Conservation (phyloP, 306 rosid species). For the Cucumis hystrix region DNA sequence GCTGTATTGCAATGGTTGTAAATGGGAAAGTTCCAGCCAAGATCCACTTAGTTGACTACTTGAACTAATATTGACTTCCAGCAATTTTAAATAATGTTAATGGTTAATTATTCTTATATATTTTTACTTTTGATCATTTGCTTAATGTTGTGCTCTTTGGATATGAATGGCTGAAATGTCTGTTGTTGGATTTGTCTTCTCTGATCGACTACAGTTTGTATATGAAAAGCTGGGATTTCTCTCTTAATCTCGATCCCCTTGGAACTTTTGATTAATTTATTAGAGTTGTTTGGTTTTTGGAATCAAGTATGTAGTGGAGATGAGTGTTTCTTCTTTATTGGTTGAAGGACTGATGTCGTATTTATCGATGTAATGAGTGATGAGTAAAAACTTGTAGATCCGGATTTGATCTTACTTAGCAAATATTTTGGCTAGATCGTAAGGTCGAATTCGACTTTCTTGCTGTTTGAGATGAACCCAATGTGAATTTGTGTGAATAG, state of each 20-base stretch:
- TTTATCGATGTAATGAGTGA: neutral
- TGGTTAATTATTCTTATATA: neutral
- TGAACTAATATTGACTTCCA: neutral
- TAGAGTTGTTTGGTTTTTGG: neutral
- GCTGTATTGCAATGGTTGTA: neutral
- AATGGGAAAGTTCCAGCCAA: neutral
- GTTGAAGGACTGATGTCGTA: neutral
- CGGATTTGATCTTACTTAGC: neutral
- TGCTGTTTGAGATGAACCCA: neutral
- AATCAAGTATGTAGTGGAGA: neutral
- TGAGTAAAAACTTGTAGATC: neutral
- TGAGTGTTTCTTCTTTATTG: neutral
- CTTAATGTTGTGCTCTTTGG: neutral
- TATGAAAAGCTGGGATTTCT: neutral
- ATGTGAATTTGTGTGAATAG: neutral
- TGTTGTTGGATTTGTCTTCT: neutral
- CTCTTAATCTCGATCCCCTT: neutral
- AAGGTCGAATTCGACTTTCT: neutral
- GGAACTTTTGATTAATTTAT: neutral
- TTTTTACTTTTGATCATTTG: neutral
- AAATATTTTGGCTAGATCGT: neutral
- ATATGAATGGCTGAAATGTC: neutral
- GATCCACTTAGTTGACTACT: neutral
- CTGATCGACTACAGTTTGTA: neutral
- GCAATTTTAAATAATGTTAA: neutral